Evolutionary conservation across 1,284 basidiomycete species (phyloP), one percentile per base, ranked within the genome.

Genomic region (Leccinum pachyderme): DNA sequence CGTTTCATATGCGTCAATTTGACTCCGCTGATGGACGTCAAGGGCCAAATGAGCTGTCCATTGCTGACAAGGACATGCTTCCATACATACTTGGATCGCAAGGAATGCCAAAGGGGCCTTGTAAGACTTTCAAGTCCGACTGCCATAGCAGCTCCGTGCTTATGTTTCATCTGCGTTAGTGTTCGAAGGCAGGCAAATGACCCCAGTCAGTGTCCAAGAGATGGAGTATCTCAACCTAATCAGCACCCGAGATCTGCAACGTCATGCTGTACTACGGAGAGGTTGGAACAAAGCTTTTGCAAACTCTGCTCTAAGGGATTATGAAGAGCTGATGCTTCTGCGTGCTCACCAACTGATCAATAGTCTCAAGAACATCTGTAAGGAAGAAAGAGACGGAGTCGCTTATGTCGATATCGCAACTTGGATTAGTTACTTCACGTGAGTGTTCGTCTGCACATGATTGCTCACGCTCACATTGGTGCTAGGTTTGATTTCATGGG

Each of bases 241-340:
- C 25, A 61, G 61, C n/a, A 61, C 68, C 7, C 66, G 68, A 8
- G 64, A 75, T 58, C 55, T 68, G 24, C 64, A 63, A 29, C 68
- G 71, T 28, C 78, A 80, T 57, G 65, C 70, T 2, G 66, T 68
- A 9, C 61, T 72, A 32, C 73, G 78, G 25, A 70, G 69, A 52
- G 70, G 71, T 7, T 80, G 78, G 78, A 74, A 71, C 54, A 67
- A 70, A 37, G 77, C 71, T 7, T 75, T 79, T 58, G 72, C 66
- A 49, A 64, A 68, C 5, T 61, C 67, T 18, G 64, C 75, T 8
- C 56, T 79, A 15, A 73, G 65, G 56, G 73, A 72, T 28, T 79
- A 77, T 52, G 65, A 75, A 49, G 70, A 71, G 0, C 56, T 74
- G 24, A 60, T 78, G 49, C 55, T 61, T 25, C 56, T 57, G 29